Evolutionary conservation across 2,329 filamentous ascomycete species (phyloP), one percentile per base, ranked within the genome.

Genomic region (Berkeleyomyces rouxiae): DNA sequence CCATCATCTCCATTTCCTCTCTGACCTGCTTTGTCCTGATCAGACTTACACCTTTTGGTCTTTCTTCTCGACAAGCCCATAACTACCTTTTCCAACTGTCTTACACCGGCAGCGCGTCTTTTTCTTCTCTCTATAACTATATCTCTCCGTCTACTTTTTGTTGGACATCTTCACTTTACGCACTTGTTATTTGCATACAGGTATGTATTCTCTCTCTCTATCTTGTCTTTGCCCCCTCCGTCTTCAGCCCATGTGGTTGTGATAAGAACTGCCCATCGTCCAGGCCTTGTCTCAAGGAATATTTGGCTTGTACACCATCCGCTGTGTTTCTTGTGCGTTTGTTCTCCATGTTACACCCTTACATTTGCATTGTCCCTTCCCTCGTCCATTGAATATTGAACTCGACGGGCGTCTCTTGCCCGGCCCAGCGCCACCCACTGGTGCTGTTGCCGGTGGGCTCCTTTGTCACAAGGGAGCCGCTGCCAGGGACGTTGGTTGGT

Each of bases 171-270:
- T 13, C 7, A 6, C 23, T 58, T 33, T 43, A 7, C 7, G 4
- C 7, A 42, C 16, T 44, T 13, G n/a, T 59, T 31, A 11, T 1
- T 7, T 13, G 37, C 3, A 9, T 46, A 5, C 13, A 33, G 40
- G 58, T 59, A 59, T 46, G 58, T 59, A 39, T 33, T 42, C 60
- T 53, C 16, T 23, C 36, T 43, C 7, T 16, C 33, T 31, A 9
- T 47, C 16, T 59, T 64, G 49, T 67, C 64, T 64, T 61, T 65
- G 64, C 46, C 62, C 61, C 47, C 16, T 46, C 42, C 36, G 43
- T 47, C 58, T 47, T 37, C 49, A 37, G 42, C 42, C 42, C 42
- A 44, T 44, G 42, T 44, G 42, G 42, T 53, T 33, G 37, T 53
- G 49, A 37, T 53, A 11, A 36, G 37, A 53, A 1, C n/a, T 13